Percentiles rank a stretch among this genome's conserved stretches.
These are phyloP conservation scores for Vitis riparia DNA, from an alignment of 164 flowering plant species.

Conservation along the genomic window DNA sequence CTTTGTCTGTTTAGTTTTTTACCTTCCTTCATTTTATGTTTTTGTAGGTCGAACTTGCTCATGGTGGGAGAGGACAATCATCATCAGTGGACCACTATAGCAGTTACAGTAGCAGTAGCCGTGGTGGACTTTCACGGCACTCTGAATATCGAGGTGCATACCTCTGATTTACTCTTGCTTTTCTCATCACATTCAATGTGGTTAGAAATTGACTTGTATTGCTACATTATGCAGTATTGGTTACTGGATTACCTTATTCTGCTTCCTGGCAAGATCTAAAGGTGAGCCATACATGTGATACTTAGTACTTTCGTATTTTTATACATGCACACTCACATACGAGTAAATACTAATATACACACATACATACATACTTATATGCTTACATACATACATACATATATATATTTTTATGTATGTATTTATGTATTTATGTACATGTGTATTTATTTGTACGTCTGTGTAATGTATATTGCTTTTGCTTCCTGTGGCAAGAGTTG, in stretches of 20 bases:
- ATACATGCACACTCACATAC: too few relatives aligned
- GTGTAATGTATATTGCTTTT: too few relatives aligned
- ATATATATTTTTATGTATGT: too few relatives aligned
- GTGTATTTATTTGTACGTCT: too few relatives aligned
- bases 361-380: too few relatives aligned
- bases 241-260: constrained; percentile 68
- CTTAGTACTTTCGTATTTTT: background rate
- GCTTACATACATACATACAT: too few relatives aligned
- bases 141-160: constrained; percentile 64
- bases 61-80: constrained; percentile 57
- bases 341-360: too few relatives aligned
- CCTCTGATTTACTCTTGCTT: too few relatives aligned
- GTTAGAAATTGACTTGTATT: background rate
- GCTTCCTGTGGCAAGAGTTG: too few relatives aligned
- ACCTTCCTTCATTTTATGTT: background rate
- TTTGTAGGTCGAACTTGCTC: constrained; percentile 69
- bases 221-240: constrained; percentile 40
- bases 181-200: background rate
- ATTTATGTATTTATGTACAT: too few relatives aligned
- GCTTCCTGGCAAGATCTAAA: constrained; percentile 88
- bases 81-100: constrained; percentile 51
- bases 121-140: constrained; percentile 50
- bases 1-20: background rate
- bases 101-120: constrained; percentile 44
- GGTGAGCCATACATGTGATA: constrained; percentile 25